Percentiles rank a stretch among this genome's conserved stretches.
Conservation (phyloP, 495 filamentous ascomycete species). For the Talaromyces proteolyticus region DNA sequence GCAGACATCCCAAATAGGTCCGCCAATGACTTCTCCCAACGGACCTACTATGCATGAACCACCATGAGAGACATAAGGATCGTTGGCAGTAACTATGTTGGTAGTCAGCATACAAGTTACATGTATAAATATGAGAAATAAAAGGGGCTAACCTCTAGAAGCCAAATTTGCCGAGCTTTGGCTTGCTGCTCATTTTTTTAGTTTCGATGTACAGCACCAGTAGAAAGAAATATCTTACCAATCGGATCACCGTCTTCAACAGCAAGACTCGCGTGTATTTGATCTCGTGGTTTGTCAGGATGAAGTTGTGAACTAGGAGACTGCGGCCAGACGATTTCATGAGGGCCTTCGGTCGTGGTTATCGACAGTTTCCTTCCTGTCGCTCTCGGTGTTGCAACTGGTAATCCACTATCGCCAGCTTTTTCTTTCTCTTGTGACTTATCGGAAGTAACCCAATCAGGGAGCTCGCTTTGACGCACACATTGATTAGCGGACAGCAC, state of each 20-base stretch:
- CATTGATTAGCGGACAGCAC: constrained; percentile 89
- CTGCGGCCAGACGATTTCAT: constrained; percentile 48
- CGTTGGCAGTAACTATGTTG: constrained; percentile 6
- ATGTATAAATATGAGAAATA: no score
- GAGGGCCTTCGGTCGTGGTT: constrained; percentile 42
- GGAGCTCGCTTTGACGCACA: constrained; percentile 51
- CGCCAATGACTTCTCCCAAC: constrained; percentile 67
- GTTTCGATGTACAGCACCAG: no score
- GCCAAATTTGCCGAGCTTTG: not conserved
- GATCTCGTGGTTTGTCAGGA: constrained; percentile 39
- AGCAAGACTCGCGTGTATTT: not conserved
- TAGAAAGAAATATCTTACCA: not conserved
- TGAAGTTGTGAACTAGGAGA: constrained; percentile 18
- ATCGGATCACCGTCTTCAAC: constrained; percentile 3
- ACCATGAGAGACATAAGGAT: constrained; percentile 57
- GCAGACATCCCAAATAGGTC: constrained; percentile 74
- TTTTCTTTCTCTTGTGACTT: constrained; percentile 12
- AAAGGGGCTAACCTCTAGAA: not conserved
- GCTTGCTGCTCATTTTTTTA: no score
- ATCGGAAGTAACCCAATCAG: constrained; percentile 51
- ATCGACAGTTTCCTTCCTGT: constrained; percentile 21
- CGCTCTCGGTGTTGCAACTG: not conserved
- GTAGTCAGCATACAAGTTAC: not conserved
- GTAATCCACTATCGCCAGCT: not conserved
- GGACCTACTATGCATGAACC: constrained; percentile 82